Evolutionary conservation across 2,329 filamentous ascomycete genomes (phyloP), one percentile per base, ranked within the genome.

Genomic region (Trichoderma sp.): DNA sequence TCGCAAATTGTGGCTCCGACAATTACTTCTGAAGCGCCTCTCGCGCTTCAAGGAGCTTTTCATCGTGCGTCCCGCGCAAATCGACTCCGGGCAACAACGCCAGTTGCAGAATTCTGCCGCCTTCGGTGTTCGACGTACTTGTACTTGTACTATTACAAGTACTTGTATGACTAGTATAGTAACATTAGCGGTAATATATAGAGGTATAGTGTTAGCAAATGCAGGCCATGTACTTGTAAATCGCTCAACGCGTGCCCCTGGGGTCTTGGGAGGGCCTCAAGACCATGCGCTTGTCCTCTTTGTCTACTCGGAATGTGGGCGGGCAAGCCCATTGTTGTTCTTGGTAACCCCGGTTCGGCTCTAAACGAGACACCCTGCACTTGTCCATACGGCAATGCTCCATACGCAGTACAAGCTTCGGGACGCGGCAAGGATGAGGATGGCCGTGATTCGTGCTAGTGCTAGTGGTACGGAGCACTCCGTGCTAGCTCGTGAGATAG

Each of bases 401-500:
- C 61, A 28, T 28, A 24, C 16, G 39, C 39, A 43, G 39, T 66
- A 56, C 54, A 59, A 56, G 37, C 43, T 59, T 51, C 64, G 64
- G 54, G 28, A 51, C 54, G 28, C 54, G 39, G 39, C 64, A 59
- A 59, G 54, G 54, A 59, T 58, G 64, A 66, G 28, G 14, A 39
- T 21, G 64, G n/a, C 39, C n/a, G 52, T 39, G 46, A 24, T 39
- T 58, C 18, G 28, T 24, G 10, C 52, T 58, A 46, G 61, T 43
- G 63, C 52, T 55, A 59, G 64, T 26, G 28, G 54, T 58, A 59
- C 64, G 64, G 64, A 66, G 64, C 64, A 66, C 64, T 66, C 64
- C 64, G 64, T 58, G 54, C 28, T 66, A 66, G 64, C 54, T 66
- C 54, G 54, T 39, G 30, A 66, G 64, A 66, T 66, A 66, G 64